A percentile compares a stretch with the other conserved stretches of the same genome.
These are phyloP conservation scores for Xylaria sp. DNA, from an alignment of 2,329 filamentous ascomycete genomes.

Conservation along the genomic window DNA sequence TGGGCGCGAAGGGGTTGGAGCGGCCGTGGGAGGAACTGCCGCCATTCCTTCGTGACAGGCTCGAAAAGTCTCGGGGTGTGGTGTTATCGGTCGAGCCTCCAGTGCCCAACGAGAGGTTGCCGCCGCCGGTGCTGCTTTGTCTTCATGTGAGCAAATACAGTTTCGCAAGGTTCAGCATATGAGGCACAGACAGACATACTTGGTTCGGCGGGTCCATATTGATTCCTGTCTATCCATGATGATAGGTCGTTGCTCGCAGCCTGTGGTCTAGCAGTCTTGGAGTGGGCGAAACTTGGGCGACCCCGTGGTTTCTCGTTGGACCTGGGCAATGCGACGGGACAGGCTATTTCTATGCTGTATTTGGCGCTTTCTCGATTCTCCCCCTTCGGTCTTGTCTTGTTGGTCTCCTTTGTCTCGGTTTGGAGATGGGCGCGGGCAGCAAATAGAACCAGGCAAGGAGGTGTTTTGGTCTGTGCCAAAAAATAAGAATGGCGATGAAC, in stretches of 20 bases:
- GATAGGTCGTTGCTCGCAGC: conserved; percentile 30
- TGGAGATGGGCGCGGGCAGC: conserved; percentile 4
- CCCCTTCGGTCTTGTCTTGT: background rate
- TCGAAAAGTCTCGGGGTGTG: conserved; percentile 57
- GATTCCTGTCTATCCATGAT: conserved; percentile 66
- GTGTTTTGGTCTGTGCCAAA: background rate
- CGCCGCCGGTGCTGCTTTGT: conserved; percentile 64
- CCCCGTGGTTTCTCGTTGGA: conserved; percentile 32
- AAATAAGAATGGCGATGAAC: background rate
- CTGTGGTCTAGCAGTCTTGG: conserved; percentile 30
- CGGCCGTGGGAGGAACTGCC: conserved; percentile 80
- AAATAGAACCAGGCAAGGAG: background rate
- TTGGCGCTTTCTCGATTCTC: background rate
- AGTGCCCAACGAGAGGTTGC: conserved; percentile 91
- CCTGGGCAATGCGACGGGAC: conserved; percentile 33
- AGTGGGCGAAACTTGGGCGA: conserved; percentile 30
- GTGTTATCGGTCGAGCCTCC: conserved; percentile 61
- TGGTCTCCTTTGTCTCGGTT: background rate
- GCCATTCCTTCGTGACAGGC: conserved; percentile 68
- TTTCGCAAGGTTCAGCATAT: conserved; percentile 19
- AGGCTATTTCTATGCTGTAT: conserved; percentile 13
- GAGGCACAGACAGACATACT: conserved; percentile 65
- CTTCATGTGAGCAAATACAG: conserved; percentile 14
- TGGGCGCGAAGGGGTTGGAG: conserved; percentile 81
- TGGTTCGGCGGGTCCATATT: conserved; percentile 84